Base-by-base conservation (phyloP, 768 basidiomycete genomes). In the Russula dissimulans region DNA sequence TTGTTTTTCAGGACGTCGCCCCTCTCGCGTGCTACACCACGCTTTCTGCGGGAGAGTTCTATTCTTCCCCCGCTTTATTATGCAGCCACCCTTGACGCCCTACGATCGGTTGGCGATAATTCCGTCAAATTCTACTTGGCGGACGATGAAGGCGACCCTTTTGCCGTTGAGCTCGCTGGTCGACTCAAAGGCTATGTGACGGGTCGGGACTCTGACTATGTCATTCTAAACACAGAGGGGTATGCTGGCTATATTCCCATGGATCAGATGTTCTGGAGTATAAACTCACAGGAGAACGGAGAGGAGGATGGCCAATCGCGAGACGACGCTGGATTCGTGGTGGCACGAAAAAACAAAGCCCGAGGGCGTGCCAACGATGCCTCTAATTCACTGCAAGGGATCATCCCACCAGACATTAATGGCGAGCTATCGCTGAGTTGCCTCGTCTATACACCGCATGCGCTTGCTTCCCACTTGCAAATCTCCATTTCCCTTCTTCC, bases 1-100 rank as follows among this genome's bases (percentile, higher is more conserved):
- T 74, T 93, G 10, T 93, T 92, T 74, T 93, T 91, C 70, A 82
- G 90, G 32, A 92, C 91, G 1, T 92, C 91, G 0, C 45, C 77
- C 0, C 66, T 71, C 3, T 86, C 89, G 26, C 81, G 91, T 39
- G 74, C 81, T 12, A 79, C 79, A 8, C 78, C 81, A 5, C 77
- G 87, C 45, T 92, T 89, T 66, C 73, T 92, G 46, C 77, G 79
- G 46, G 88, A 91, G 68, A 82, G 81, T n/a, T 76, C 82, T 32
- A 86, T 92, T 57, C 73, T 91, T 31, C 90, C 90, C 1, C 88
- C 89, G 1, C 77, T 91, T 29, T 73, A 74, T 47, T 82, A 83
- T 68, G 68, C 75, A 8, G 76, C 81, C 3, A 88, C 84, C 65
- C 68, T 90, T 1, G 74, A 81, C 48, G 80, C 81, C 9, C 71